phyloP scores from a whole-genome alignment of 208 protist genomes.

The Leishmania tropica region DNA sequence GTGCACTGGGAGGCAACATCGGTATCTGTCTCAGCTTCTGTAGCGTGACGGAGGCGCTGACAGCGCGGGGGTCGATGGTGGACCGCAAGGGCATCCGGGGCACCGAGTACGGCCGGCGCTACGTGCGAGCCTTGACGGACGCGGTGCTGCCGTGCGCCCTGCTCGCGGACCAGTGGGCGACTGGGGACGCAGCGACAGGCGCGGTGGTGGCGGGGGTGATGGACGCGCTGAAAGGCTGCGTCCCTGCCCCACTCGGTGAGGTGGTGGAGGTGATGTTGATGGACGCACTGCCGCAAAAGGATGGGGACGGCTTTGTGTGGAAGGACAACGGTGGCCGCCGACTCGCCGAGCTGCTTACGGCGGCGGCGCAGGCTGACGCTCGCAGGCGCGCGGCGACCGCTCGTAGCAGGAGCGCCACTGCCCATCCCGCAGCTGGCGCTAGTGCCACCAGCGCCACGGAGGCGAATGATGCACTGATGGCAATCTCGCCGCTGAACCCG shows the following conservation, averaged over 20 bases:
- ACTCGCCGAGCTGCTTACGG: conserved; percentile 49
- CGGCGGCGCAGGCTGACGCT: conserved; percentile 17
- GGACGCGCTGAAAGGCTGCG: conserved; percentile 18
- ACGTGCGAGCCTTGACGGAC: conserved; percentile 21
- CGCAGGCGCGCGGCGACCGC: conserved; percentile 10
- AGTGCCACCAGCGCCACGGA: background rate
- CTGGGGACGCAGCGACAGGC: conserved; percentile 5
- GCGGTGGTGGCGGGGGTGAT: conserved; percentile 19
- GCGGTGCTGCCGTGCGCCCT: conserved; percentile 34
- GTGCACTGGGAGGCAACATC: background rate
- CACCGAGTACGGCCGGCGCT: conserved; percentile 34
- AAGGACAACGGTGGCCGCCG: conserved; percentile 43
- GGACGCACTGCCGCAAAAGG: conserved; percentile 41
- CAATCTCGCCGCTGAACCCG: conserved; percentile 19
- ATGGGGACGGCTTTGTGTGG: conserved; percentile 44
- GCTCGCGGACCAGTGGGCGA: conserved; percentile 13
- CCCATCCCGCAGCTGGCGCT: background rate
- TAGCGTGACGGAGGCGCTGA: conserved; percentile 32
- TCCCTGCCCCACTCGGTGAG: conserved; percentile 28
- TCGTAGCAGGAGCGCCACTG: background rate
- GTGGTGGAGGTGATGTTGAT: conserved; percentile 49
- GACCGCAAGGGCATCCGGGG: conserved; percentile 37
- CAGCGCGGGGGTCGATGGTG: conserved; percentile 22
- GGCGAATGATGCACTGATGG: background rate
- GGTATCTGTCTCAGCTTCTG: conserved; percentile 29